These are phyloP conservation scores for Beauveria australis DNA, from an alignment of 2,329 filamentous ascomycete species.

Conservation along the genomic window DNA sequence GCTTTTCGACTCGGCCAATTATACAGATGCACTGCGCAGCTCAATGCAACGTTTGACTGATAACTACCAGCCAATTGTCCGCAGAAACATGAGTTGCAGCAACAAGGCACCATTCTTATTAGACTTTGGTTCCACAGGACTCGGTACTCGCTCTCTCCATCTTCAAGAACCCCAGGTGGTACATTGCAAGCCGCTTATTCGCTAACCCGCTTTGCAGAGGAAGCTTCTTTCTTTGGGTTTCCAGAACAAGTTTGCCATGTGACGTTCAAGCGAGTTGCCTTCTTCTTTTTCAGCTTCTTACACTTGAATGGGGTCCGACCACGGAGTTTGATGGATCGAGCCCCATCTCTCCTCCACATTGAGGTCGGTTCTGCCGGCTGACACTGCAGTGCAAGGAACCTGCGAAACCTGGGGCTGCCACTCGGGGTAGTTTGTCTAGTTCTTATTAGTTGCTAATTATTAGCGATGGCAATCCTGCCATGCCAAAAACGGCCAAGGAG, in stretches of 20 bases:
- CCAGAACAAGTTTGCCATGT: not conserved
- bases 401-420: too few species aligned
- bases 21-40: not conserved
- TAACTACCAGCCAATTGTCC: not conserved
- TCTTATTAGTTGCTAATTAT: not conserved
- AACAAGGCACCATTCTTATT: not conserved
- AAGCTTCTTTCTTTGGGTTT: not conserved
- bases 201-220: not conserved
- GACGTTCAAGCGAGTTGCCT: not conserved
- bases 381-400: not conserved
- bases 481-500: constrained; percentile 2
- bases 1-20: not conserved
- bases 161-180: not conserved
- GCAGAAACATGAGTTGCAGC: not conserved
- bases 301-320: not conserved
- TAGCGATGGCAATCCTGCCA: not conserved
- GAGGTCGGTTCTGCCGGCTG: not conserved
- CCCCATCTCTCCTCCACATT: too few species aligned
- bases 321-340: too few species aligned
- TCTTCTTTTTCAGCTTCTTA: constrained; percentile 3
- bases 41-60: not conserved
- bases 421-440: not conserved
- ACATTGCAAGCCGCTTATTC: not conserved
- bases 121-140: not conserved
- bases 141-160: not conserved